Evolutionary conservation across 768 basidiomycete genomes (phyloP).

Genomic region (Trametes punicea): DNA sequence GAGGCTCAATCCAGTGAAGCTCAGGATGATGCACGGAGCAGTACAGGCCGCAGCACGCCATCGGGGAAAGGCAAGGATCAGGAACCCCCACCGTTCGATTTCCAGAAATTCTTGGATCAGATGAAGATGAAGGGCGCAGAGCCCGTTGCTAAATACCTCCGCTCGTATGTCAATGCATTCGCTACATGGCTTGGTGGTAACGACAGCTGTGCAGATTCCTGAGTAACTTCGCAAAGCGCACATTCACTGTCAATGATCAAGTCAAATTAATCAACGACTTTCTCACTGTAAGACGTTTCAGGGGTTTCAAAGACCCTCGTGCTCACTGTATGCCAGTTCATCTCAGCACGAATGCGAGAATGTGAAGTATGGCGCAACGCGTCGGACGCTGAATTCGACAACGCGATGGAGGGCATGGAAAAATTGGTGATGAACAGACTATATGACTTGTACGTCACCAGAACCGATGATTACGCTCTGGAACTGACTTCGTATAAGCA

Average conservation of each 20-base stretch:
- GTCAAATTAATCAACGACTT: conserved; percentile 96
- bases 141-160: conserved; percentile 89
- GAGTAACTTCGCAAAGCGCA: conserved; percentile 88
- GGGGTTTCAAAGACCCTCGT: neutral
- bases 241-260: conserved; percentile 90
- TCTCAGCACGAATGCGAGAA: conserved; percentile 81
- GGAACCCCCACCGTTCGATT: conserved; percentile 69
- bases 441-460: conserved; percentile 79
- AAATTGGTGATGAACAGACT: conserved; percentile 98
- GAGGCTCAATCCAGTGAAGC: conserved; percentile 18
- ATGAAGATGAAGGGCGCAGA: conserved; percentile 88
- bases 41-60: conserved; percentile 23
- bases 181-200: neutral
- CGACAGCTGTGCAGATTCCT: conserved; percentile 64
- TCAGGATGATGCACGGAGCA: conserved; percentile 8
- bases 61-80: conserved; percentile 26
- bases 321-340: conserved; percentile 57
- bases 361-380: conserved; percentile 80
- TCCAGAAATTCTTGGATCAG: conserved; percentile 92
- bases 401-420: conserved; percentile 98
- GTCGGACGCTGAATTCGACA: conserved; percentile 85
- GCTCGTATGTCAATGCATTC: conserved; percentile 67
- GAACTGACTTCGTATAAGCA: conserved; percentile 45
- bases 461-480: neutral
- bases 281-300: conserved; percentile 54